These are phyloP conservation scores for Botrytis deweyae DNA, from an alignment of 2,329 filamentous ascomycete genomes.

Conservation along the genomic window DNA sequence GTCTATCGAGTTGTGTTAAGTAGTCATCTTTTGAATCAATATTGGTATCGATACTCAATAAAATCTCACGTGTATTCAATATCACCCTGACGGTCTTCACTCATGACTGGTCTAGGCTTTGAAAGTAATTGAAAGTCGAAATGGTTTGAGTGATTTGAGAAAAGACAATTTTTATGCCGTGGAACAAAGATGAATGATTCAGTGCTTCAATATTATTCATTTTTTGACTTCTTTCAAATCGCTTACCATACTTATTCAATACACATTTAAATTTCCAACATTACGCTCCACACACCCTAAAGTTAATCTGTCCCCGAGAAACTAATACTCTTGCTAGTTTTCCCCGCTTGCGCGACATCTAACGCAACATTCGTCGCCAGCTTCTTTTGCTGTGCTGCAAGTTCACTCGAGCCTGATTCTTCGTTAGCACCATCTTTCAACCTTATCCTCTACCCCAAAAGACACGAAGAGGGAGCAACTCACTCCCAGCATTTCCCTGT, in stretches of 20 bases:
- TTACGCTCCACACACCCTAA: background rate
- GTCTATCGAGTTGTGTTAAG: background rate
- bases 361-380: constrained; percentile 52
- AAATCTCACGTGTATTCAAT: background rate
- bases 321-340: constrained; percentile 33
- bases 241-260: background rate
- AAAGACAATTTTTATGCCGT: background rate
- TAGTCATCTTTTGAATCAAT: background rate
- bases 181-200: background rate
- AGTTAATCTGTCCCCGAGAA: constrained; percentile 19
- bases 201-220: background rate
- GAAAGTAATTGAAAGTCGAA: background rate
- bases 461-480: background rate
- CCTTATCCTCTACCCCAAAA: background rate
- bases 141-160: background rate
- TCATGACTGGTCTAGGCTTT: background rate
- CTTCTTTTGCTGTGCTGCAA: constrained; percentile 51
- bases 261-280: background rate
- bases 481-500: background rate
- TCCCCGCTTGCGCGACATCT: constrained; percentile 41
- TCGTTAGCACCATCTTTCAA: background rate
- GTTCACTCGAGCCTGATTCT: constrained; percentile 40
- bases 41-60: background rate
- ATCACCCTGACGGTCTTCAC: background rate
- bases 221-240: background rate